Conservation (phyloP, 2,329 filamentous ascomycete genomes). For the Meredithiella fracta region DNA sequence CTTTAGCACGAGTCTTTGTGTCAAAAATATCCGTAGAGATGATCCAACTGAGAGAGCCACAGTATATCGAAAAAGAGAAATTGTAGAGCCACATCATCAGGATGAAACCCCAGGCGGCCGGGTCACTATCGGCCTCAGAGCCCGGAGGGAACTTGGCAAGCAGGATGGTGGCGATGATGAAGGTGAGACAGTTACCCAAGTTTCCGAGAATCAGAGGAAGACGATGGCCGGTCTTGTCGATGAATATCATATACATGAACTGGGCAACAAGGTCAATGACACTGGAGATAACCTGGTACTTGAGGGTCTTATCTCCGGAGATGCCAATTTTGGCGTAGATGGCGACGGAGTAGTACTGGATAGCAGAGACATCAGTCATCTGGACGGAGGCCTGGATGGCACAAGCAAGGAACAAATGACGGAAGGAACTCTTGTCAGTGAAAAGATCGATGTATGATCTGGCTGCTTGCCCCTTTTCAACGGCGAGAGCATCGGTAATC, state of each 20-base stretch:
- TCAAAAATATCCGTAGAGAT: constrained; percentile 62
- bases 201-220: constrained; percentile 60
- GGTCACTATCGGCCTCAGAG: constrained; percentile 17
- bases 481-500: constrained; percentile 48
- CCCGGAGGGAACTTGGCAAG: constrained; percentile 38
- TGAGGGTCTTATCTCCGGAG: constrained; percentile 43
- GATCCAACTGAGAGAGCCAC: constrained; percentile 46
- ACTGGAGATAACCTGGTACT: constrained; percentile 61
- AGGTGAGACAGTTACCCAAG: constrained; percentile 51
- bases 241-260: constrained; percentile 48
- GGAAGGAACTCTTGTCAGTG: constrained; percentile 43
- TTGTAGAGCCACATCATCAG: constrained; percentile 62
- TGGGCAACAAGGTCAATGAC: constrained; percentile 55
- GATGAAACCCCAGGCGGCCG: constrained; percentile 59
- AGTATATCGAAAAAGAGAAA: constrained; percentile 56
- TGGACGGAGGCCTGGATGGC: constrained; percentile 55
- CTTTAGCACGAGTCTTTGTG: constrained; percentile 57
- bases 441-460: constrained; percentile 58
- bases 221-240: constrained; percentile 55
- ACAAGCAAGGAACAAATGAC: constrained; percentile 52
- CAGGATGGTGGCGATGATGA: constrained; percentile 48
- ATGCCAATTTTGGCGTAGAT: constrained; percentile 60
- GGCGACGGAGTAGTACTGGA: constrained; percentile 55
- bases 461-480: constrained; percentile 51
- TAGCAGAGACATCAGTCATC: constrained; percentile 60